phyloP scores from a whole-genome alignment of 129 eudicot genomes.

The Silybum marianum region DNA sequence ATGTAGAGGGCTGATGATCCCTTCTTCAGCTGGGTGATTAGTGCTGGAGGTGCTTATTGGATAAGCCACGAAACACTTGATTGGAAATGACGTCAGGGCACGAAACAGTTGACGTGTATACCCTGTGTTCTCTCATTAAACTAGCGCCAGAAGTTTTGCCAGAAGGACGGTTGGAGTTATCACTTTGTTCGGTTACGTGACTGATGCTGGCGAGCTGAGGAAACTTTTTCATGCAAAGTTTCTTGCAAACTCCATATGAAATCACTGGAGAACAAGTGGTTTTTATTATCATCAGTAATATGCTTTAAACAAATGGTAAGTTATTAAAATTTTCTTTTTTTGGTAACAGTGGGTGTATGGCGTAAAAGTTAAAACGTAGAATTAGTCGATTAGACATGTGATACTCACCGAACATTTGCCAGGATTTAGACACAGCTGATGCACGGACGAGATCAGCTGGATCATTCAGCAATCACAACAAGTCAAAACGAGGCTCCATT shows the following conservation, averaged over 20 bases:
- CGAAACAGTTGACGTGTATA: conserved; percentile 58
- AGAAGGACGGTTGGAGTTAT: conserved; percentile 25
- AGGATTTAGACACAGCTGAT: conserved; percentile 55
- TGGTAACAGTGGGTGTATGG: not conserved
- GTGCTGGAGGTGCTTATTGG: conserved; percentile 80
- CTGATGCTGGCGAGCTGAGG: conserved; percentile 48
- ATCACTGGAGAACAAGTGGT: conserved; percentile 50
- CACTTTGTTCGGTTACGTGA: conserved; percentile 22
- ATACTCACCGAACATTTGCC: conserved; percentile 62
- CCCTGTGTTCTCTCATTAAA: conserved; percentile 46
- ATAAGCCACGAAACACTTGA: conserved; percentile 45
- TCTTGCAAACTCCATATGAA: conserved; percentile 61
- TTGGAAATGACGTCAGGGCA: conserved; percentile 48
- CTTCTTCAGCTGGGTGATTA: conserved; percentile 57
- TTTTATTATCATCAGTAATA: not conserved
- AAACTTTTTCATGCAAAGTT: conserved; percentile 51
- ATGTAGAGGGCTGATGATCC: conserved; percentile 60
- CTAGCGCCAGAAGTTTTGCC: conserved; percentile 32
- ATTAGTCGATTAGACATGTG: not conserved
- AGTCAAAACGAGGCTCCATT: conserved; percentile 42
- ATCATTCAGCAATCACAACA: conserved; percentile 63
- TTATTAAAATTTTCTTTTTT: not conserved
- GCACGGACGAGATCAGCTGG: conserved; percentile 69
- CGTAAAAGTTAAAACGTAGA: not conserved
- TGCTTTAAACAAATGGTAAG: not conserved